A percentile compares a stretch with the other conserved stretches of the same genome.
phyloP scores from a whole-genome alignment of 164 flowering plant genomes.

The Vitis labrusca region DNA sequence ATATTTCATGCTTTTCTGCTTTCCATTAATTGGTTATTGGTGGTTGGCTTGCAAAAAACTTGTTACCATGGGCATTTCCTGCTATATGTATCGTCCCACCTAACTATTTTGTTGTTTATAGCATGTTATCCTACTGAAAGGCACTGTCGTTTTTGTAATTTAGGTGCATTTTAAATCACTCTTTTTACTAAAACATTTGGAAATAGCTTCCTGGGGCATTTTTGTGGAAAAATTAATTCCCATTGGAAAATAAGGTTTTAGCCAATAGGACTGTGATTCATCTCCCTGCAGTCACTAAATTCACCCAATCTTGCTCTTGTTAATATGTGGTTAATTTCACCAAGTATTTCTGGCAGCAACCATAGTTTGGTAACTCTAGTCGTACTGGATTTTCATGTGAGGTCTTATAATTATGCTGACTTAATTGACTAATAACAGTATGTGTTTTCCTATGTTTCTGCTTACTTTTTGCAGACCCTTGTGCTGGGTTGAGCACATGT shows the following conservation, averaged over 20 bases:
- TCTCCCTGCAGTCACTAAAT: neutral
- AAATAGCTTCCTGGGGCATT: neutral
- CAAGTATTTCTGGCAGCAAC: neutral
- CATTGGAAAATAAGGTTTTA: neutral
- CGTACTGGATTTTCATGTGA: too few relatives aligned
- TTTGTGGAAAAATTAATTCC: neutral
- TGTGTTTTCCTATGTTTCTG: neutral
- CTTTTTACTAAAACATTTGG: neutral
- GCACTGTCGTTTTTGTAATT: too few relatives aligned
- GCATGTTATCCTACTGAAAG: too few relatives aligned
- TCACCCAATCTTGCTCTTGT: neutral
- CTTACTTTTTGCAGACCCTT: slow-evolving; percentile 39
- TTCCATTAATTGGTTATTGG: too few relatives aligned
- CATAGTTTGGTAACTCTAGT: too few relatives aligned
- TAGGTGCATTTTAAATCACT: neutral
- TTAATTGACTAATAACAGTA: neutral
- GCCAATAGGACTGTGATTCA: neutral
- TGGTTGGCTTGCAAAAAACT: too few relatives aligned
- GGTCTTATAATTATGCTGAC: too few relatives aligned
- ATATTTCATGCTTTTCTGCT: too few relatives aligned
- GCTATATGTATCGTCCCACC: too few relatives aligned
- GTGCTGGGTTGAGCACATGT: slow-evolving; percentile 71
- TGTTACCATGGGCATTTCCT: too few relatives aligned
- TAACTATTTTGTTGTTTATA: too few relatives aligned
- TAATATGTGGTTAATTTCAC: neutral